A percentile compares a stretch with the other conserved stretches of the same genome.
phyloP scores from a whole-genome alignment of 140 eudicot genomes.

The Stevia rebaudiana region DNA sequence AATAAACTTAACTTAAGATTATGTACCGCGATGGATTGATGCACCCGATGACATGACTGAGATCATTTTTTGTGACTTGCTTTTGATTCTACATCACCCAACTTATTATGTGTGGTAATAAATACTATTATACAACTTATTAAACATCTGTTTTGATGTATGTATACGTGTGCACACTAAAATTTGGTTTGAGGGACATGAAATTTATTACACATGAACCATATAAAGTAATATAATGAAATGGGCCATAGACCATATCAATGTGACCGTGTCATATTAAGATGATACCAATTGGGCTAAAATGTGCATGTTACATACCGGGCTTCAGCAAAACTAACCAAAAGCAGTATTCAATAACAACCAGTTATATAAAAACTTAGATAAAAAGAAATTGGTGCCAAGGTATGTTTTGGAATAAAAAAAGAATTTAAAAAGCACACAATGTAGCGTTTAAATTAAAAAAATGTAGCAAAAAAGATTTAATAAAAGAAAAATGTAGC shows the following conservation, averaged over 20 bases:
- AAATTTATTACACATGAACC: background rate
- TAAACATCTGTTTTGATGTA: background rate
- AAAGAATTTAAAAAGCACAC: no score
- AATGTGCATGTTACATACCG: background rate
- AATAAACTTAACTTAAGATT: background rate
- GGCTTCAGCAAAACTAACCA: background rate
- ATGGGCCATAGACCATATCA: no score
- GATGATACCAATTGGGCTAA: background rate
- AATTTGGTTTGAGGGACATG: no score
- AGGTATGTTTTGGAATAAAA: no score
- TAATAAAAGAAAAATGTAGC: no score
- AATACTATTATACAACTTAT: background rate
- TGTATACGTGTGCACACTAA: background rate
- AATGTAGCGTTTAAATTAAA: no score
- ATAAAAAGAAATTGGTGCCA: no score
- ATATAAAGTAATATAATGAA: background rate
- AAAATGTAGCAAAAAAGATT: no score
- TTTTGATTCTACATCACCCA: background rate
- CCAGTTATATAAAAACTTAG: no score
- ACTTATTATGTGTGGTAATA: background rate
- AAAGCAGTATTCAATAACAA: no score
- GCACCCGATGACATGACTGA: background rate
- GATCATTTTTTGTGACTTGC: background rate
- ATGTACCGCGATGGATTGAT: background rate
- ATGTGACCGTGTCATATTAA: background rate